Evolutionary conservation across 768 basidiomycete species (phyloP), one percentile per base, ranked within the genome.

Genomic region (Cyclocybe cylindracea): DNA sequence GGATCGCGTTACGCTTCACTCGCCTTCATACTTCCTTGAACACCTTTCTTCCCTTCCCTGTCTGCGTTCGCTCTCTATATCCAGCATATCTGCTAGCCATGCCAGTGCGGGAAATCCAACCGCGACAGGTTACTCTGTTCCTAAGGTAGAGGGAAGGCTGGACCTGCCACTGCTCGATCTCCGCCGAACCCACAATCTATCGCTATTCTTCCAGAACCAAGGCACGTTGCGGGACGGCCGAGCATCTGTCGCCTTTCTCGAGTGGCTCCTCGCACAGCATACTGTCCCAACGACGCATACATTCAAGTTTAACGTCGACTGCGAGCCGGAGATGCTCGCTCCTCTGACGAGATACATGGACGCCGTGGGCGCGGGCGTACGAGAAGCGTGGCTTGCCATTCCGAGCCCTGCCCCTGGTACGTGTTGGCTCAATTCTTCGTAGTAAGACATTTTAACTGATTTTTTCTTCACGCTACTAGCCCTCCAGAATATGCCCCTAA

Each of bases 21-120:
- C 57, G 14, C 57, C 65, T 7, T 48, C 54, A 11, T 41, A 52
- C 6, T 64, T 70, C 51, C 65, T 70, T 47, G 53, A 48, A 14
- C 66, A 66, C 47, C 51, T 68, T 39, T 62, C 64, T 9, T 61
- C 64, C n/a, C 55, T 69, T 8, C 66, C 65, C 1, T 48, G 56
- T 10, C 60, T 70, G 2, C 57, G 65, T 44, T 57, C 50, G 5
- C 51, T 71, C 9, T 63, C 67, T 6, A 63, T 70, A 32, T 64
- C 64, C 31, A 54, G 41, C 33, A 51, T 36, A 57, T 61, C 39
- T 18, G 59, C 45, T 35, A 47, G 18, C 5, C 24, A 24, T 24
- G 5, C 5, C 5, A 32, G 39, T 14, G 43, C 53, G 14, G 61
- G 61, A 11, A 49, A 50, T 37, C 29, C 39, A 10, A 46, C 32